Conservation (phyloP, 164 flowering plant genomes). For the Vitis amurensis region DNA sequence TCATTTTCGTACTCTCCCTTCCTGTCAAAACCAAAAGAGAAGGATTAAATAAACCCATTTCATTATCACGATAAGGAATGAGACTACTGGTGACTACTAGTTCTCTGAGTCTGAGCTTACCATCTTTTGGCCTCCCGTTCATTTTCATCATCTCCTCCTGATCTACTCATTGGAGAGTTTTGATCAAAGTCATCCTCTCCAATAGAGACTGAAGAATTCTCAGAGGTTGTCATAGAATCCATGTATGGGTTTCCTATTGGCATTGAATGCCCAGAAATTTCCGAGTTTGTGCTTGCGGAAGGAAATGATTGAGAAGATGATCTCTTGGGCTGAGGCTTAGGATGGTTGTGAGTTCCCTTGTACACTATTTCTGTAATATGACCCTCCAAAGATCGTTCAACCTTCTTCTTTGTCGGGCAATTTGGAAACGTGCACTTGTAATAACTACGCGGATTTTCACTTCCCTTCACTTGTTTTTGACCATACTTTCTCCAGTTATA, state of each 20-base stretch:
- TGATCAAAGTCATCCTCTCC: conserved; percentile 66
- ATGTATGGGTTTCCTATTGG: conserved; percentile 18
- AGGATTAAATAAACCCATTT: neutral
- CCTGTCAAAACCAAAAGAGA: conserved; percentile 42
- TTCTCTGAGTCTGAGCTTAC: conserved; percentile 28
- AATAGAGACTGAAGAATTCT: conserved; percentile 61
- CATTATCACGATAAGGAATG: neutral
- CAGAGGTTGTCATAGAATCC: conserved; percentile 46
- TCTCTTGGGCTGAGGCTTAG: conserved; percentile 72
- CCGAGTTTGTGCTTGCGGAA: conserved; percentile 17
- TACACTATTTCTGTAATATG: conserved; percentile 85
- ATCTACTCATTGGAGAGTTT: conserved; percentile 44
- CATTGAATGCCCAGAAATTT: conserved; percentile 29
- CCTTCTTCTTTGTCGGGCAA: conserved; percentile 85
- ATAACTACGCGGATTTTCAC: conserved; percentile 78
- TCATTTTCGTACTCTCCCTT: conserved; percentile 69
- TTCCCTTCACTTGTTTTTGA: conserved; percentile 84
- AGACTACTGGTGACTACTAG: neutral
- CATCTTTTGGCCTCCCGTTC: conserved; percentile 73
- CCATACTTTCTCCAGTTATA: conserved; percentile 93
- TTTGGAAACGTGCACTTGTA: conserved; percentile 76
- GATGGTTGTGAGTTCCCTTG: conserved; percentile 81
- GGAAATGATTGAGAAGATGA: conserved; percentile 45
- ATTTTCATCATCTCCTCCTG: conserved; percentile 49
- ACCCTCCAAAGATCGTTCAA: conserved; percentile 74